Evolutionary conservation across 352 stramenopile genomes (phyloP), one percentile per base, ranked within the genome.

Genomic region (Thraustotheca clavata): DNA sequence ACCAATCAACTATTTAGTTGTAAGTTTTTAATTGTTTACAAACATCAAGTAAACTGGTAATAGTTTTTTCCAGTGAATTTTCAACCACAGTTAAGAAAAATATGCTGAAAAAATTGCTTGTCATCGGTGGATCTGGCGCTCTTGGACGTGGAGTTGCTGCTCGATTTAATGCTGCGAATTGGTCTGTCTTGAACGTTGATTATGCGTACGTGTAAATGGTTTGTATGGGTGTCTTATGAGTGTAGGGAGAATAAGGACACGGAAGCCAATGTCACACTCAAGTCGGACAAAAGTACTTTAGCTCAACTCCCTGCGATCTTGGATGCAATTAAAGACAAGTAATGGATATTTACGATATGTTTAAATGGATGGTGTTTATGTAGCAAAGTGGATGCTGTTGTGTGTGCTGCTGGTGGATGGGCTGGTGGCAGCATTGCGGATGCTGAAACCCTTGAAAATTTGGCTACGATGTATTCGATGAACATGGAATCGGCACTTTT

Each of bases 341-440:
- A 55, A 20, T 60, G 59, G 14, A 33, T 47, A 50, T 3, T 7
- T 55, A 34, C 0, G 7, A 14, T 35, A 16, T 32, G 16, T 24
- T 68, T 14, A 49, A n/a, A 24, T 1, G 16, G 33, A 18, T n/a
- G 5, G 6, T 38, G 35, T 29, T 24, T 34, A 26, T 81, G 75
- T 49, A 81, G 80, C 0, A 74, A 76, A 40, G 68, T 91, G 38
- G 83, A 91, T 59, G 84, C 81, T 0, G 78, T 95, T 1, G 77
- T 95, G 32, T 94, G 83, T 66, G 75, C 83, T 22, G 86, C 86
- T 35, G 86, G 86, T 16, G 86, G 86, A 4, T 94, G 84, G 86
- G 79, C 81, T 26, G 75, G 74, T 20, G 84, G 82, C 18, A 89
- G 77, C 52, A 87, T 92, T 66, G 79, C 76, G 27, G 76, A 87